Conservation (phyloP, 2,329 filamentous ascomycete species). For the Ilyonectria robusta region DNA sequence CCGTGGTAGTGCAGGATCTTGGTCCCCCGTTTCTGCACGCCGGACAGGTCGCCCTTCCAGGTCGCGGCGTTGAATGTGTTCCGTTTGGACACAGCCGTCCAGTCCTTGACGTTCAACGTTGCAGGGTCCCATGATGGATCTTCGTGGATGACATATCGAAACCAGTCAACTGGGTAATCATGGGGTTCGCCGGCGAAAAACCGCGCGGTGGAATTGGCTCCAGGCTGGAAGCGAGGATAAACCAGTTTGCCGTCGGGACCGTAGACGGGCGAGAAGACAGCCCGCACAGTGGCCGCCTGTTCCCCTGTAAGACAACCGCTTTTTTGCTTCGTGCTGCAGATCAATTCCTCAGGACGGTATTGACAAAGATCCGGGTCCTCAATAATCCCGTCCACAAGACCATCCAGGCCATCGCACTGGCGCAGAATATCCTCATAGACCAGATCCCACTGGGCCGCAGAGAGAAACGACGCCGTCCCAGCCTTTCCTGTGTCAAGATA, state of each 20-base stretch:
- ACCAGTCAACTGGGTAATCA: conserved; percentile 46
- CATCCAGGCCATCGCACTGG: conserved; percentile 66
- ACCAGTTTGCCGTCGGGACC: conserved; percentile 54
- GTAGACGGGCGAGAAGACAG: conserved; percentile 49
- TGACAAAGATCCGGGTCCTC: conserved; percentile 61
- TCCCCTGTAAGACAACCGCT: conserved; percentile 3
- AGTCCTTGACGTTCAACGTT: conserved; percentile 45
- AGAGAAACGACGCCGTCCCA: conserved; percentile 39
- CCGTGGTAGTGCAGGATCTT: conserved; percentile 65
- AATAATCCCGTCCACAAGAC: conserved; percentile 64
- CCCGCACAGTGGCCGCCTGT: background rate
- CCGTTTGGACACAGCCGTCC: conserved; percentile 42
- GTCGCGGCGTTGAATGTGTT: conserved; percentile 61
- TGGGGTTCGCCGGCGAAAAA: conserved; percentile 45
- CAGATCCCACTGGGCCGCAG: conserved; percentile 51
- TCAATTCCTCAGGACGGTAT: conserved; percentile 57
- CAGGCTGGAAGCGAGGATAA: conserved; percentile 62
- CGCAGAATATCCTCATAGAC: conserved; percentile 59
- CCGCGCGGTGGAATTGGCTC: conserved; percentile 54
- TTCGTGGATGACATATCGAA: conserved; percentile 58
- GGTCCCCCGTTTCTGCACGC: conserved; percentile 57
- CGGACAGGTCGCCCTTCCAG: conserved; percentile 55
- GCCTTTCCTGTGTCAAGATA: background rate
- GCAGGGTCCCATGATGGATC: conserved; percentile 51
- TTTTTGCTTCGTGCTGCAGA: conserved; percentile 46